These are phyloP conservation scores for Scedosporium dehoogii DNA, from an alignment of 2,329 filamentous ascomycete genomes.

Conservation along the genomic window DNA sequence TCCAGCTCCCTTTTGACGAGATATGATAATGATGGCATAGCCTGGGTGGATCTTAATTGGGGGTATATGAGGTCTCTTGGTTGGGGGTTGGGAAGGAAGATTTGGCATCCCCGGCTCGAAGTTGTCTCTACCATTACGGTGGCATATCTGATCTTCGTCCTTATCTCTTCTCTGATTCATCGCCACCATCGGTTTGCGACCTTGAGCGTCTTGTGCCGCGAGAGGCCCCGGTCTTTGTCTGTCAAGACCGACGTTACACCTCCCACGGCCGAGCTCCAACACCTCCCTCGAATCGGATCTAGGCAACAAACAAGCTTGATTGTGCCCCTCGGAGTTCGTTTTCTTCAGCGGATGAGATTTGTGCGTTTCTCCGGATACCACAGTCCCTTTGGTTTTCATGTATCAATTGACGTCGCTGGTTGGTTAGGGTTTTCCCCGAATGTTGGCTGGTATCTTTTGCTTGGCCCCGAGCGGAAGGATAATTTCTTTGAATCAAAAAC, in stretches of 20 bases:
- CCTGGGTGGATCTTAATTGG: neutral
- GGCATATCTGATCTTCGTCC: neutral
- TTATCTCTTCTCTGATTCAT: neutral
- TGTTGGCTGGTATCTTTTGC: neutral
- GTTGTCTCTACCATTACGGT: neutral
- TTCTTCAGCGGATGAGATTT: neutral
- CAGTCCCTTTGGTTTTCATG: neutral
- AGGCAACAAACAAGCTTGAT: neutral
- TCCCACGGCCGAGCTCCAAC: neutral
- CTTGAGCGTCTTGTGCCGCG: neutral
- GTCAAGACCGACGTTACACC: too few relatives aligned
- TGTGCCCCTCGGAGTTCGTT: neutral
- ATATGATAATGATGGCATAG: neutral
- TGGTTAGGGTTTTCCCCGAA: neutral
- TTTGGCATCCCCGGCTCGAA: neutral
- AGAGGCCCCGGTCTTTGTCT: neutral
- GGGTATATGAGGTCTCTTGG: neutral
- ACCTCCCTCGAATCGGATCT: neutral
- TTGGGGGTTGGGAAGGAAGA: neutral
- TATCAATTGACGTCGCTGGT: neutral
- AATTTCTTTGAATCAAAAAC: neutral
- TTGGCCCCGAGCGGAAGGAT: neutral
- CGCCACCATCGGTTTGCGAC: neutral
- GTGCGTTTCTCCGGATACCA: neutral
- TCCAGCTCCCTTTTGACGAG: neutral